Conservation (phyloP, 768 basidiomycete genomes). For the Russula foetens region DNA sequence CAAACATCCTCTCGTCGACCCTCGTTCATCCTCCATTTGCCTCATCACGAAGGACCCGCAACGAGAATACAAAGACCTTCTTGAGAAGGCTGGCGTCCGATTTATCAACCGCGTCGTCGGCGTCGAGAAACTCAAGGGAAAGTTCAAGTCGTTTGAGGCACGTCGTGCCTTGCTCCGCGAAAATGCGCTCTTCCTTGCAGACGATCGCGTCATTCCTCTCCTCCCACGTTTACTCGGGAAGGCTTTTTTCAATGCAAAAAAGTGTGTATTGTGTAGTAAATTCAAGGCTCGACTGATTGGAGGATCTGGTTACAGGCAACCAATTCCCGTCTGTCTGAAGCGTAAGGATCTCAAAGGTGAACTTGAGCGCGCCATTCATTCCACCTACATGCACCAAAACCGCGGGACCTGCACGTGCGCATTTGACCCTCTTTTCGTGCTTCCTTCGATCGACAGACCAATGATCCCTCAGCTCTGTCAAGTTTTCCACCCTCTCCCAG, state of each 20-base stretch:
- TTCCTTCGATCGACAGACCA: neutral
- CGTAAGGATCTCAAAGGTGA: slow-evolving; percentile 89
- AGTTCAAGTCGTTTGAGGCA: slow-evolving; percentile 80
- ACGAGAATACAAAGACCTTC: slow-evolving; percentile 89
- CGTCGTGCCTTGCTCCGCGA: slow-evolving; percentile 79
- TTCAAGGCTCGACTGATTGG: neutral
- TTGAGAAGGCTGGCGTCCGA: slow-evolving; percentile 68
- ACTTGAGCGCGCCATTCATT: slow-evolving; percentile 85
- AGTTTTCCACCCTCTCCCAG: slow-evolving; percentile 70
- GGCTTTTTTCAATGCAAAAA: slow-evolving; percentile 92
- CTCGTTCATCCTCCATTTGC: slow-evolving; percentile 71
- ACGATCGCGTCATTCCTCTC: slow-evolving; percentile 82
- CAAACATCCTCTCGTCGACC: slow-evolving; percentile 76
- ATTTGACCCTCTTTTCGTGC: neutral
- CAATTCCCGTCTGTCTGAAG: slow-evolving; percentile 85
- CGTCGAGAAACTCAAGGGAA: slow-evolving; percentile 86
- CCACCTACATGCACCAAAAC: slow-evolving; percentile 95
- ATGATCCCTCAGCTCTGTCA: slow-evolving; percentile 57
- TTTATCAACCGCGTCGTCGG: slow-evolving; percentile 92
- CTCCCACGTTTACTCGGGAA: slow-evolving; percentile 82
- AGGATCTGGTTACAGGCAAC: slow-evolving; percentile 51
- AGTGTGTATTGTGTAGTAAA: slow-evolving; percentile 43
- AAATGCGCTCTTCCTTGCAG: slow-evolving; percentile 88
- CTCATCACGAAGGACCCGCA: slow-evolving; percentile 96
- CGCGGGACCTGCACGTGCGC: slow-evolving; percentile 88